Conservation (phyloP, 2,329 filamentous ascomycete species). For the Alternaria novae-zelandiae region DNA sequence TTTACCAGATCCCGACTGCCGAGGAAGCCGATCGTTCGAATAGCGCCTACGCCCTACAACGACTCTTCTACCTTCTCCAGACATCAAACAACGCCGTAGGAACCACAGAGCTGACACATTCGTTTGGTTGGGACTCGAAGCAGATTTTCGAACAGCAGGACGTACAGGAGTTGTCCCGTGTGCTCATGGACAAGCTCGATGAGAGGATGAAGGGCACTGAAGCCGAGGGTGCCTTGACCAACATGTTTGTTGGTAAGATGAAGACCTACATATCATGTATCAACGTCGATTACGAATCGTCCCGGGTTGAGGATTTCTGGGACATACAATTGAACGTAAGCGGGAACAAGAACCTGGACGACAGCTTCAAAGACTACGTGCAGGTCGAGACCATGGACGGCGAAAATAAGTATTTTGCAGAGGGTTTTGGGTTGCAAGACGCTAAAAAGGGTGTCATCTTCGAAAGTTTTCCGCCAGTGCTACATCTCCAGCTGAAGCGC, state of each 20-base stretch:
- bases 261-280: slow-evolving; percentile 99
- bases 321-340: slow-evolving; percentile 97
- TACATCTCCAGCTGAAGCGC: slow-evolving; percentile 94
- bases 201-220: slow-evolving; percentile 97
- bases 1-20: slow-evolving; percentile 95
- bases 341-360: slow-evolving; percentile 88
- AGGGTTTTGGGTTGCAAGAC: slow-evolving; percentile 90
- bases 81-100: slow-evolving; percentile 83
- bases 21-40: slow-evolving; percentile 80
- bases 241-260: slow-evolving; percentile 95
- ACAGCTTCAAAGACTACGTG: slow-evolving; percentile 96
- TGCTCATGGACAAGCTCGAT: slow-evolving; percentile 96
- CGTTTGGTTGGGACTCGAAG: slow-evolving; percentile 96
- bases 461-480: slow-evolving; percentile 88
- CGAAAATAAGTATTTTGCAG: slow-evolving; percentile 97
- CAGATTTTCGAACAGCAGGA: slow-evolving; percentile 99
- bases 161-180: slow-evolving; percentile 93
- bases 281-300: slow-evolving; percentile 97
- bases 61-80: slow-evolving; percentile 93
- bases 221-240: slow-evolving; percentile 84
- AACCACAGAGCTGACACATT: slow-evolving; percentile 92
- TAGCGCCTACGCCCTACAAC: slow-evolving; percentile 91
- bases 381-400: slow-evolving; percentile 96
- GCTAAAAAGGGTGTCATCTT: slow-evolving; percentile 98
- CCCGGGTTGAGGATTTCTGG: slow-evolving; percentile 96